These are phyloP conservation scores for Sporothrix protearum DNA, from an alignment of 2,329 filamentous ascomycete species.

Conservation along the genomic window DNA sequence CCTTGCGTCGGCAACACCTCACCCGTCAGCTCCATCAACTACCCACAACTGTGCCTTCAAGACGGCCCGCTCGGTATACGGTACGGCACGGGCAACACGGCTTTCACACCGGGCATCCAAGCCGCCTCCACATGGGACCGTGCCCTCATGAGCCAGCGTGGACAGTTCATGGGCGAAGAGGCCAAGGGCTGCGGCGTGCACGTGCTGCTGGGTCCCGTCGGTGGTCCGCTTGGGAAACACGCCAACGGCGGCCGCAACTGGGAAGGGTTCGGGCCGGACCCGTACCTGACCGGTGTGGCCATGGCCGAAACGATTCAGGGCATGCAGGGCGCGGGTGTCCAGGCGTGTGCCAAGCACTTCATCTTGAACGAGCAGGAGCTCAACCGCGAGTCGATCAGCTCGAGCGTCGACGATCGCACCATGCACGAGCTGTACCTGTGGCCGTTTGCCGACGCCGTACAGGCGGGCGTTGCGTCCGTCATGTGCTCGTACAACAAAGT, in stretches of 20 bases:
- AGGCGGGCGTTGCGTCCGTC: slow-evolving; percentile 59
- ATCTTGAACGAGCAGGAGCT: slow-evolving; percentile 68
- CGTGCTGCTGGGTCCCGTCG: slow-evolving; percentile 50
- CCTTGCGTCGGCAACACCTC: slow-evolving; percentile 64
- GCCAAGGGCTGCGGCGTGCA: slow-evolving; percentile 48
- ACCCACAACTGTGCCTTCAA: slow-evolving; percentile 72
- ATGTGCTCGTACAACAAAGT: slow-evolving; percentile 75
- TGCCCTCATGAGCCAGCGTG: slow-evolving; percentile 67
- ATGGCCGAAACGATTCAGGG: slow-evolving; percentile 60
- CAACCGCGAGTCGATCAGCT: slow-evolving; percentile 51
- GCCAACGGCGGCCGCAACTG: slow-evolving; percentile 74
- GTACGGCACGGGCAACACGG: slow-evolving; percentile 66
- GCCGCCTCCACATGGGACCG: slow-evolving; percentile 78
- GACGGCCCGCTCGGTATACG: slow-evolving; percentile 76
- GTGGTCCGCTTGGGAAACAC: slow-evolving; percentile 71
- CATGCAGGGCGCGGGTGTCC: slow-evolving; percentile 50
- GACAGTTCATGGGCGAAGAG: slow-evolving; percentile 66
- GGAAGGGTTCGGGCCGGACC: slow-evolving; percentile 79
- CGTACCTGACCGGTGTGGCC: slow-evolving; percentile 65
- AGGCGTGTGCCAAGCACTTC: slow-evolving; percentile 57
- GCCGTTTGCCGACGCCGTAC: slow-evolving; percentile 67
- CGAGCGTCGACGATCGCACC: slow-evolving; percentile 61
- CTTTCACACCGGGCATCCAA: slow-evolving; percentile 76
- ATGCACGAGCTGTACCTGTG: slow-evolving; percentile 65
- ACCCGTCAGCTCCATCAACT: slow-evolving; percentile 54